Percentiles rank a stretch among this genome's conserved stretches.
These are phyloP conservation scores for Scheffersomyces insectosa DNA, from an alignment of 1,139 yeast genomes.

Conservation along the genomic window DNA sequence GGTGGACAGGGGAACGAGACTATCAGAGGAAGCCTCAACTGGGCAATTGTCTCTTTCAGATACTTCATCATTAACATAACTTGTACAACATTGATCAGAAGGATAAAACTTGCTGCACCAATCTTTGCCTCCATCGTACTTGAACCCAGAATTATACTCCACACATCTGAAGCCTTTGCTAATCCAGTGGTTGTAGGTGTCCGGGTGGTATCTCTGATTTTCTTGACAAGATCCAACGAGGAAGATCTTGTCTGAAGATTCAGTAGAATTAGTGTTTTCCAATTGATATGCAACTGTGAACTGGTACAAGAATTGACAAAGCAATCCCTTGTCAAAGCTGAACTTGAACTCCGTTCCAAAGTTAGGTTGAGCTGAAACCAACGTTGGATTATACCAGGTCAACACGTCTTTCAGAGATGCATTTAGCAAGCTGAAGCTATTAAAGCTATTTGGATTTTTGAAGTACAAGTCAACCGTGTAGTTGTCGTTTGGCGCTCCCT, in stretches of 20 bases:
- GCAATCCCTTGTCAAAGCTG: conserved; percentile 16
- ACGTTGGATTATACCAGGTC: conserved; percentile 15
- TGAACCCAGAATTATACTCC: conserved; percentile 21
- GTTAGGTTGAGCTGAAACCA: conserved; percentile 18
- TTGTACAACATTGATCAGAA: conserved; percentile 15
- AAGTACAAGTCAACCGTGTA: conserved; percentile 20
- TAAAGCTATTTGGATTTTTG: conserved; percentile 15
- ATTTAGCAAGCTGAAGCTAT: conserved; percentile 16
- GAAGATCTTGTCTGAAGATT: conserved; percentile 19
- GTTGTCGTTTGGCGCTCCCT: conserved; percentile 13
- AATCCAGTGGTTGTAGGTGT: conserved; percentile 12
- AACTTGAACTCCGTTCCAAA: conserved; percentile 21
- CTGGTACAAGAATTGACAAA: conserved; percentile 21
- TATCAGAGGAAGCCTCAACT: conserved; percentile 1
- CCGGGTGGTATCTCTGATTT: conserved; percentile 15
- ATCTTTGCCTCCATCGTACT: conserved; percentile 21
- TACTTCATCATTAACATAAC: conserved; percentile 15
- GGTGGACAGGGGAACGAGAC: neutral
- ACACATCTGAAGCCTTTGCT: conserved; percentile 20
- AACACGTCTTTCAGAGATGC: conserved; percentile 17
- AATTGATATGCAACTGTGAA: conserved; percentile 21
- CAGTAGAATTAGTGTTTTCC: conserved; percentile 10
- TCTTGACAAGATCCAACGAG: conserved; percentile 20
- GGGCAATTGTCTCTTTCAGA: conserved; percentile 17
- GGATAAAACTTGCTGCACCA: conserved; percentile 22